Evolutionary conservation across 1,139 yeast species (phyloP), one percentile per base, ranked within the genome.

Genomic region (Blastobotrys illinoisensis): DNA sequence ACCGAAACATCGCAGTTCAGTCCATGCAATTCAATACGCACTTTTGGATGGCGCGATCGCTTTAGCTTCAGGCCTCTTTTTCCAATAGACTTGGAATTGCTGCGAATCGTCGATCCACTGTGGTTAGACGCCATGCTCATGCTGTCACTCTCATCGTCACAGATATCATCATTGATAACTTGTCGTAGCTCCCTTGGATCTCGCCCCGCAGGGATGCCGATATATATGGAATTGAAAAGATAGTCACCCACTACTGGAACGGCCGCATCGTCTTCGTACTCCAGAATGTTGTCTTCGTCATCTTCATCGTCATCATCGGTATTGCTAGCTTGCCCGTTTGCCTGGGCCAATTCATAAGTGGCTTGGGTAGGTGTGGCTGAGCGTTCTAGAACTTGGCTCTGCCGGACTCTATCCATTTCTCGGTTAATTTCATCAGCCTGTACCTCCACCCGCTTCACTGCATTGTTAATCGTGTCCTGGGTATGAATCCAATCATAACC

Each of bases 401-500:
- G 40, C 7, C 16, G 14, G 40, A 32, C 40, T 32, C 40, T 32
- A 32, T 32, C 16, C 40, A 32, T 13, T 48, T 54, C 48, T 36
- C 21, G 36, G 49, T 62, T 62, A 26, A 68, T 68, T 50, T 72
- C 74, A 11, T 59, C 63, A 0, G 79, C 83, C 52, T 74, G 77
- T 11, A 71, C 73, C 61, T 85, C 88, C 13, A 87, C 81, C 40
- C 79, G 71, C 54, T 77, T 78, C 0, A 91, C 85, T 0, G 88
- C 88, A 5, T 77, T 79, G 20, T 78, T 74, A 24, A 93, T 85
- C 0, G 82, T 77, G 46, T 76, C 77, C 58, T 96, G 76, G 0
- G 98, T 89, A 50, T 81, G 82, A 55, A 80, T 80, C 96, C 98
- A 90, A 67, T 93, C 99, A 65, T 85, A 93, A 0, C 99, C 99